Percentiles rank a stretch among this genome's conserved stretches.
These are phyloP conservation scores for Panicum miliaceum DNA, from an alignment of 176 grass and related monocot genomes.

Conservation along the genomic window DNA sequence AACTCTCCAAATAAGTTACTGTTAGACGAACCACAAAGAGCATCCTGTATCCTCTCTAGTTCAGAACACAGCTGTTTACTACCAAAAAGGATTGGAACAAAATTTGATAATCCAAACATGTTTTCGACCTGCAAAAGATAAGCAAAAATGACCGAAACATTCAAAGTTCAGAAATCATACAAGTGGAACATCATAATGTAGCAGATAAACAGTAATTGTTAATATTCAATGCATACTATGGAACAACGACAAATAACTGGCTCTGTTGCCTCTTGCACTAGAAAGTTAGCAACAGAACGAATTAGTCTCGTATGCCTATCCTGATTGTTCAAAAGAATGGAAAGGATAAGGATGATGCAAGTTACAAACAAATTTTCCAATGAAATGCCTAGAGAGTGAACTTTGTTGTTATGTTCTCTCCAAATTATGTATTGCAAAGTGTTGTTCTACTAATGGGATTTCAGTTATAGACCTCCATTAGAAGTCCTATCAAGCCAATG, in stretches of 20 bases:
- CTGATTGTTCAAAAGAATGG: background rate
- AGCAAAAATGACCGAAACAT: constrained; percentile 9
- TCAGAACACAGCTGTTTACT: constrained; percentile 82
- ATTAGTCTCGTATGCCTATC: background rate
- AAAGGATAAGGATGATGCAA: background rate
- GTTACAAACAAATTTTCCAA: background rate
- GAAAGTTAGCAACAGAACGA: background rate
- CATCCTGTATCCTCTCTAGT: constrained; percentile 71
- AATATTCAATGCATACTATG: background rate
- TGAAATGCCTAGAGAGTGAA: background rate
- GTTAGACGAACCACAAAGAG: constrained; percentile 33
- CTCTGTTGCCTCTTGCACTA: background rate
- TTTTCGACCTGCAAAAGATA: constrained; percentile 85
- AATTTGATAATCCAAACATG: constrained; percentile 89
- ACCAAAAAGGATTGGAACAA: constrained; percentile 84
- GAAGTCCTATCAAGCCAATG: background rate
- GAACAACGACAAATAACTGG: background rate
- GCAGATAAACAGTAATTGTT: constrained; percentile 5
- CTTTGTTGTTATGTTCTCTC: background rate
- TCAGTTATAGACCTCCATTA: background rate
- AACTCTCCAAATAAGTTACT: constrained; percentile 34
- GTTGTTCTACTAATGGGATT: background rate
- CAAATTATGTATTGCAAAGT: constrained; percentile 12
- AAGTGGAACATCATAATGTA: constrained; percentile 5
- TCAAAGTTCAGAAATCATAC: constrained; percentile 28